Evolutionary conservation across 148 eudicot genomes (phyloP).

Genomic region (Fagopyrum tataricum): DNA sequence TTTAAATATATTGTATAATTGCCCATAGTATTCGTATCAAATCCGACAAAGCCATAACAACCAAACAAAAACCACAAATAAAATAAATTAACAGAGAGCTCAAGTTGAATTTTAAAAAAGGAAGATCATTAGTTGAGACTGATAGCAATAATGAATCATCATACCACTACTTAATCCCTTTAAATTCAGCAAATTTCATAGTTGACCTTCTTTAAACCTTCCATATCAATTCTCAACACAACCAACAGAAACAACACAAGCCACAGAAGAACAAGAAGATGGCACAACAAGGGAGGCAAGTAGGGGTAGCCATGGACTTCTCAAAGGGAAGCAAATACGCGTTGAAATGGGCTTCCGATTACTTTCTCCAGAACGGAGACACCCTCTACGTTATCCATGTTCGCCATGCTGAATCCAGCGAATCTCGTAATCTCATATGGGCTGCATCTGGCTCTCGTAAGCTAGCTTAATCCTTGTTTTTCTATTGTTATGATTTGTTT

Average conservation of each 20-base stretch:
- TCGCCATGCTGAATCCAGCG: constrained; percentile 16
- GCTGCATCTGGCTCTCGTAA: constrained; percentile 34
- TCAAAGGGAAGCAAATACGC: constrained; percentile 41
- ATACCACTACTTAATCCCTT: neutral
- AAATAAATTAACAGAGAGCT: too few species aligned
- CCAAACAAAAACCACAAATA: too few species aligned
- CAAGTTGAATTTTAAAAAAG: neutral
- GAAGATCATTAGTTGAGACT: constrained; percentile 11
- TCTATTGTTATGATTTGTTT: neutral
- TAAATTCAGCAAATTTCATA: neutral
- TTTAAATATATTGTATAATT: too few species aligned
- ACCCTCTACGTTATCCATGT: constrained; percentile 26
- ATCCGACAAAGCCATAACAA: too few species aligned
- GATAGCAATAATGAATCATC: neutral
- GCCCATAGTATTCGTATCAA: too few species aligned
- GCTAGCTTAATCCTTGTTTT: neutral
- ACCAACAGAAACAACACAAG: neutral
- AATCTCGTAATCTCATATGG: constrained; percentile 41
- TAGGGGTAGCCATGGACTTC: constrained; percentile 44
- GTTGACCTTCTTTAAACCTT: neutral
- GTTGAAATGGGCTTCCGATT: constrained; percentile 37
- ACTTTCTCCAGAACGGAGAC: constrained; percentile 21
- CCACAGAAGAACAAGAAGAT: neutral
- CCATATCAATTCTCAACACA: constrained; percentile 3
- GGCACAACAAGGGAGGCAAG: constrained; percentile 20